Base-by-base conservation (phyloP, 2,329 filamentous ascomycete species). In the Fusarium buharicum region DNA sequence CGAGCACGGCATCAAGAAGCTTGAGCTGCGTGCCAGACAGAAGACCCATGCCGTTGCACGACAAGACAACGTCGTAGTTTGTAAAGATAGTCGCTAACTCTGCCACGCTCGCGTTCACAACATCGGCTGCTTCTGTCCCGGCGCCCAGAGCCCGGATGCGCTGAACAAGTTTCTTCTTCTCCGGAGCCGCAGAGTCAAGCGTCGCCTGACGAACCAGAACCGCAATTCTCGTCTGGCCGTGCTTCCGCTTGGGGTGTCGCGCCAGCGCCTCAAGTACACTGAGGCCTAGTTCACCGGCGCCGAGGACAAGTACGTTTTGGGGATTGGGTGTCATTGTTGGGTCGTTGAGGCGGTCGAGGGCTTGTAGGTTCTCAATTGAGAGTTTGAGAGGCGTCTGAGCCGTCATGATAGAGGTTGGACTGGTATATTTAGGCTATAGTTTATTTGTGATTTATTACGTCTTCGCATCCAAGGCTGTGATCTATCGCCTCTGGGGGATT, bases 261-360 rank as follows among this genome's bases (percentile, higher is more conserved):
- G 76, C 70, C 8, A 90, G 78, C 11, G 80, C 76, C 28, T 78
- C 71, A 14, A 90, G 75, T 54, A 90, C 77, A 14, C 83, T 78
- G 5, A 78, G 75, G 44, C 87, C 88, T 13, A 90, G 82, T 75
- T 90, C 87, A 55, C 87, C 88, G n/a, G 85, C 84, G 48, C 88
- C 87, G 55, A 91, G 75, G 46, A 90, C 78, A 45, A 90, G 84
- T 53, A 89, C 55, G 48, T 55, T 74, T 12, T 69, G 55, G 11
- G 30, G 22, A 16, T 63, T 50, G 72, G 73, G 74, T 31, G 34
- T 55, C 8, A 43, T 30, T 18, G 51, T 54, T 14, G 67, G 59
- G 27, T 62, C 44, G 56, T 71, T 62, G 37, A 71, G 64, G 48
- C 64, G 57, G 39, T 71, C 60, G 17, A 71, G 59, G 22, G 68